These are phyloP conservation scores for Knufia petricola DNA, from an alignment of 2,329 filamentous ascomycete genomes.

Conservation along the genomic window DNA sequence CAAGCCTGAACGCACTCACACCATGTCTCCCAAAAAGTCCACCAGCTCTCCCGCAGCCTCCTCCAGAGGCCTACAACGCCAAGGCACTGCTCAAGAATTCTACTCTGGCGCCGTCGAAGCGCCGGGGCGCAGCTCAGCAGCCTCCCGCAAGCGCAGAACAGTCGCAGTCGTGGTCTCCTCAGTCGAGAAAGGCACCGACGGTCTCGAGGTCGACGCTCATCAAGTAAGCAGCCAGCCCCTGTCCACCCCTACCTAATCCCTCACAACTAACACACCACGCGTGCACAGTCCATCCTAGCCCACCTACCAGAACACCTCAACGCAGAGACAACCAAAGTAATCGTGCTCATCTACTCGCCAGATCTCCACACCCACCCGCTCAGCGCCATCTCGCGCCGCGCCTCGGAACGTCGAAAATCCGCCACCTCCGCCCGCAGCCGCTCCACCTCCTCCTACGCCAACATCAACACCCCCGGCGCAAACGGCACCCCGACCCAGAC, in stretches of 20 bases:
- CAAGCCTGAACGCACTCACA: constrained; percentile 39
- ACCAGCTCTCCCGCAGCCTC: constrained; percentile 12
- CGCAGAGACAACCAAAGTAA: constrained; percentile 63
- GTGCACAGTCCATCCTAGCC: constrained; percentile 70
- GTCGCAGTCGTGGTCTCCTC: constrained; percentile 86
- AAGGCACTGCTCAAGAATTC: constrained; percentile 26
- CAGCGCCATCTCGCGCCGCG: constrained; percentile 31
- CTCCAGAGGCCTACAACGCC: constrained; percentile 19
- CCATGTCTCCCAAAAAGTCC: constrained; percentile 4
- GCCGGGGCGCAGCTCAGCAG: constrained; percentile 13
- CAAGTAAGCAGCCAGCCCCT: constrained; percentile 57
- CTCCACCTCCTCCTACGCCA: constrained; percentile 69
- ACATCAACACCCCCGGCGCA: constrained; percentile 65
- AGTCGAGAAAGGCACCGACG: constrained; percentile 52
- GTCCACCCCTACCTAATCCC: neutral
- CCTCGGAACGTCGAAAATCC: constrained; percentile 15
- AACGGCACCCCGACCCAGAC: constrained; percentile 54
- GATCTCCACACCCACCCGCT: constrained; percentile 58
- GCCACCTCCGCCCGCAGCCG: constrained; percentile 44
- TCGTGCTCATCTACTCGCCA: constrained; percentile 83
- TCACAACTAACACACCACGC: constrained; percentile 13
- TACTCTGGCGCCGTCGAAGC: constrained; percentile 20
- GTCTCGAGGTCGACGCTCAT: constrained; percentile 58
- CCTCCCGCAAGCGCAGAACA: constrained; percentile 50
- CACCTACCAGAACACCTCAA: constrained; percentile 74